A percentile compares a stretch with the other conserved stretches of the same genome.
Evolutionary conservation across 192 early-diverging fungal genomes (phyloP).

Genomic region (Rhizophagus sp.): DNA sequence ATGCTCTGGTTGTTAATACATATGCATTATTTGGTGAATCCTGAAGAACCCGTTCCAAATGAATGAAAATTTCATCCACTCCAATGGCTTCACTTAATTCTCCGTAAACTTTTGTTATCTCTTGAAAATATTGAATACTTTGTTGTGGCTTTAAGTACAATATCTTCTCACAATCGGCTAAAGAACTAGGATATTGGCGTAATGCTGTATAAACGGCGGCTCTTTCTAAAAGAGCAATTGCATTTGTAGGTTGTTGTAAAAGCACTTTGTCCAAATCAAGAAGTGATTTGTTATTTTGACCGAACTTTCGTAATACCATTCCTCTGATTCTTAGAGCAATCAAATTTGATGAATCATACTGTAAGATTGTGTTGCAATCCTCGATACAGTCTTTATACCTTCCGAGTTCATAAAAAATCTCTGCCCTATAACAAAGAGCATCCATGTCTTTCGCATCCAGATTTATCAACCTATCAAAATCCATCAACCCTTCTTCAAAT

Average conservation of each 20-base stretch:
- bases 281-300: not conserved
- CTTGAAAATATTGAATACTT: not conserved
- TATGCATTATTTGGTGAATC: not conserved
- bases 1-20: not conserved
- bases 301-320: not conserved
- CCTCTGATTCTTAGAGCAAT: not conserved
- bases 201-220: not conserved
- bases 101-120: not conserved
- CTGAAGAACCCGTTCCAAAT: not conserved
- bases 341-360: not conserved
- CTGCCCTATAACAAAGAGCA: not conserved
- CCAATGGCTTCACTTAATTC: not conserved
- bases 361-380: not conserved
- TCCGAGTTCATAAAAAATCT: not conserved
- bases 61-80: not conserved
- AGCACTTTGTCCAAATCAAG: not conserved
- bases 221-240: not conserved
- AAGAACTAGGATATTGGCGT: not conserved
- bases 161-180: not conserved
- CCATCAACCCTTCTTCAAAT: not conserved
- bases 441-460: not conserved
- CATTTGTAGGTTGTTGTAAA: not conserved
- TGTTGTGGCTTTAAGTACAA: not conserved
- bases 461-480: not conserved
- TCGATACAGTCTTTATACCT: not conserved